Percentiles rank a stretch among this genome's conserved stretches.
Evolutionary conservation across 495 filamentous ascomycete genomes (phyloP).

Genomic region (Cenococcum geophilum): DNA sequence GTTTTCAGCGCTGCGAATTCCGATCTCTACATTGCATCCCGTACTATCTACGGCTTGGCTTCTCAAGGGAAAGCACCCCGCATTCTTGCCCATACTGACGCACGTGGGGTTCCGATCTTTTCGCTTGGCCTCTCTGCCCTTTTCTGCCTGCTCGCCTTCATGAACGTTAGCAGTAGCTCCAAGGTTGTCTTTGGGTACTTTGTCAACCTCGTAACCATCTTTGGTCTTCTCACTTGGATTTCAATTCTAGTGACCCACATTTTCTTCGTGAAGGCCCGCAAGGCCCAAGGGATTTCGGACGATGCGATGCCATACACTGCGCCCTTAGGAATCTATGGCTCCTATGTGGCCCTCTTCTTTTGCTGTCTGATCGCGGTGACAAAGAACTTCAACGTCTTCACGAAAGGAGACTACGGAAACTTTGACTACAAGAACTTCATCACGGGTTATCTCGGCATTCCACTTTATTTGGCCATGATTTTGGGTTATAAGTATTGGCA

Average conservation of each 20-base stretch:
- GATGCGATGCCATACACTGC: slow-evolving; percentile 64
- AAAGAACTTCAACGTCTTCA: slow-evolving; percentile 74
- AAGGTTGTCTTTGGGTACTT: slow-evolving; percentile 75
- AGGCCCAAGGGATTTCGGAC: slow-evolving; percentile 63
- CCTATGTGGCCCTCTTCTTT: slow-evolving; percentile 59
- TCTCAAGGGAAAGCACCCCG: slow-evolving; percentile 67
- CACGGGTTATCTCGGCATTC: slow-evolving; percentile 76
- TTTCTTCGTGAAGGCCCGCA: slow-evolving; percentile 66
- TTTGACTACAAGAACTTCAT: slow-evolving; percentile 68
- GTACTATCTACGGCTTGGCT: slow-evolving; percentile 74
- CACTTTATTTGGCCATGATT: slow-evolving; percentile 66
- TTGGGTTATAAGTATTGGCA: slow-evolving; percentile 61
- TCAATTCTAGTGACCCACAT: slow-evolving; percentile 80
- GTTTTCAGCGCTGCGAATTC: slow-evolving; percentile 76
- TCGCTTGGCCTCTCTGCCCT: slow-evolving; percentile 56
- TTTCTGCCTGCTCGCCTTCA: slow-evolving; percentile 66
- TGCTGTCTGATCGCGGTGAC: slow-evolving; percentile 66
- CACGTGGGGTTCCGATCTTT: slow-evolving; percentile 67
- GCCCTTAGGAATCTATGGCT: slow-evolving; percentile 62
- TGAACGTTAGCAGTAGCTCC: slow-evolving; percentile 67
- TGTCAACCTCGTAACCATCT: slow-evolving; percentile 52
- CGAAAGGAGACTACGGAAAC: slow-evolving; percentile 46
- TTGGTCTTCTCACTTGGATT: slow-evolving; percentile 69
- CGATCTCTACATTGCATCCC: slow-evolving; percentile 74
- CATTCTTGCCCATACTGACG: slow-evolving; percentile 64